phyloP scores from a whole-genome alignment of 2,329 filamentous ascomycete species.

The Cadophora luteo-olivacea region DNA sequence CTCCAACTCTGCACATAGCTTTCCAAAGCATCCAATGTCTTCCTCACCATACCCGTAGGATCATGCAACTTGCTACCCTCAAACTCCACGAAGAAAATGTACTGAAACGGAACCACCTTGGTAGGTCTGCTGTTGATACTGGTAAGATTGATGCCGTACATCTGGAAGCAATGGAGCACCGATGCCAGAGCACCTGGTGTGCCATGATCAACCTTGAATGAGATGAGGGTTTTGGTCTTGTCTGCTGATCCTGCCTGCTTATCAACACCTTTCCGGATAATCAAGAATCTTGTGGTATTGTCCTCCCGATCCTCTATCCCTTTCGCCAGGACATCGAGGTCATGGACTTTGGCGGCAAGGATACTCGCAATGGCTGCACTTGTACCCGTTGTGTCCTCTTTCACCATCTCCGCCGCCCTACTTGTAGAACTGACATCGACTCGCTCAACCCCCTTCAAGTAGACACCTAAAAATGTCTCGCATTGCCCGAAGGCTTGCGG shows the following conservation, averaged over 20 bases:
- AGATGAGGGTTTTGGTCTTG: constrained; percentile 73
- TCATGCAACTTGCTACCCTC: constrained; percentile 65
- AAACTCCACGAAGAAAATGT: constrained; percentile 95
- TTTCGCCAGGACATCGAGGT: constrained; percentile 71
- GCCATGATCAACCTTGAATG: constrained; percentile 82
- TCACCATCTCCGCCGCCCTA: constrained; percentile 79
- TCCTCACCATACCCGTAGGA: constrained; percentile 62
- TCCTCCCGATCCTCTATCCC: constrained; percentile 76
- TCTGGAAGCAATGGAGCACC: constrained; percentile 79
- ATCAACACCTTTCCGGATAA: constrained; percentile 54
- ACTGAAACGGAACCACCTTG: constrained; percentile 78
- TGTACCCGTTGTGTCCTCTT: constrained; percentile 60
- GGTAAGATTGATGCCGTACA: constrained; percentile 78
- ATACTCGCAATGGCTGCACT: constrained; percentile 81
- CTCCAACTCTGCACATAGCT: constrained; percentile 66
- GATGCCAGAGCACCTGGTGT: constrained; percentile 83
- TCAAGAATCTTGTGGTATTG: constrained; percentile 82
- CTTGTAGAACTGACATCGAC: constrained; percentile 88
- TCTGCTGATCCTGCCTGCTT: constrained; percentile 27
- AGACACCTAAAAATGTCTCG: constrained; percentile 71
- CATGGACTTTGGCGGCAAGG: constrained; percentile 72
- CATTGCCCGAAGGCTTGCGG: constrained; percentile 97
- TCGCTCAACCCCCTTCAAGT: constrained; percentile 77
- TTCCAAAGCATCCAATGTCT: constrained; percentile 64
- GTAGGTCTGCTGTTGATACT: constrained; percentile 90